phyloP scores from a whole-genome alignment of 352 stramenopile genomes.

The Globisporangium megalacanthum region DNA sequence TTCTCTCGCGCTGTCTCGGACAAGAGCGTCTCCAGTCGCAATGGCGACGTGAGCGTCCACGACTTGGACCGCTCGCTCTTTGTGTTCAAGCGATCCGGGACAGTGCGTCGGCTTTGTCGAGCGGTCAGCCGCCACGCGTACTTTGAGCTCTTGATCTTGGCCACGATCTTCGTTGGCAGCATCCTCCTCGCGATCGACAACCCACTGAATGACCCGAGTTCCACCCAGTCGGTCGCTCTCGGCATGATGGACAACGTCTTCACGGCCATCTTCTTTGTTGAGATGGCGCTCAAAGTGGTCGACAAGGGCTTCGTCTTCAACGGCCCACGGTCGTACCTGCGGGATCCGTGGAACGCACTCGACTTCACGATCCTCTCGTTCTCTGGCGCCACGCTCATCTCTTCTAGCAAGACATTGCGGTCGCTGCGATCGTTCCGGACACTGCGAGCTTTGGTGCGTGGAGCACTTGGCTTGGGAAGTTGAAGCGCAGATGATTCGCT shows the following conservation, averaged over 20 bases:
- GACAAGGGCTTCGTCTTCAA: slow-evolving; percentile 55
- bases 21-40: neutral
- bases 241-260: slow-evolving; percentile 43
- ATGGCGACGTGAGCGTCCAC: slow-evolving; percentile 11
- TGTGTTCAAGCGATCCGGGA: slow-evolving; percentile 20
- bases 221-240: slow-evolving; percentile 21
- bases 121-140: slow-evolving; percentile 23
- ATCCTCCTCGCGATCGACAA: slow-evolving; percentile 60
- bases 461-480: neutral
- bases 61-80: slow-evolving; percentile 22
- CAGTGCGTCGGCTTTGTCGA: slow-evolving; percentile 15
- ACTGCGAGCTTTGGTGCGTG: slow-evolving; percentile 52
- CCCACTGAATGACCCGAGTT: slow-evolving; percentile 43
- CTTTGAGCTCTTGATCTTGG: slow-evolving; percentile 63
- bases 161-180: slow-evolving; percentile 60
- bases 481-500: no score
- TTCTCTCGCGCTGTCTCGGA: neutral
- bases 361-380: slow-evolving; percentile 63
- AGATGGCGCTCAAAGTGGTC: slow-evolving; percentile 78
- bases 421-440: slow-evolving; percentile 60
- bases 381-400: slow-evolving; percentile 36
- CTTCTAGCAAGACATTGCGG: slow-evolving; percentile 31
- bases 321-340: slow-evolving; percentile 51
- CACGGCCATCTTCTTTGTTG: slow-evolving; percentile 50
- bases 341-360: slow-evolving; percentile 70